Percentiles rank a stretch among this genome's conserved stretches.
Evolutionary conservation across 2,329 filamentous ascomycete species (phyloP).

Genomic region (Knufia fluminis): DNA sequence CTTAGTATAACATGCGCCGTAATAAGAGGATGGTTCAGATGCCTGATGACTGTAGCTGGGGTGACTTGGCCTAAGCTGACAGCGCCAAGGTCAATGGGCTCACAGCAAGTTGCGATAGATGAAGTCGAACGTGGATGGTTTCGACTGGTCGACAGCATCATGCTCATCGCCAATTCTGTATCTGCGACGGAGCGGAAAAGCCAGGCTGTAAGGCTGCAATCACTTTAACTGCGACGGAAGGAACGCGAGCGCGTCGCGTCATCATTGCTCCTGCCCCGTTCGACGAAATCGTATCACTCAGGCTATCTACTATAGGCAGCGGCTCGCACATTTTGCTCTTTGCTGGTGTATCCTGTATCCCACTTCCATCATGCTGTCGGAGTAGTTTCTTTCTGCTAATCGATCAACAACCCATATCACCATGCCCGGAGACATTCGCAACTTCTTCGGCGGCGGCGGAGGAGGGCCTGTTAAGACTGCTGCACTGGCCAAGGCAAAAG

Average conservation of each 20-base stretch:
- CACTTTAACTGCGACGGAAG: background rate
- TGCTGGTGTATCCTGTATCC: too few relatives aligned
- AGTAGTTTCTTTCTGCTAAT: background rate
- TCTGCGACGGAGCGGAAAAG: too few relatives aligned
- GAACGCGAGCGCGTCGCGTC: slow-evolving; percentile 6
- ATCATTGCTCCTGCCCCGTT: background rate
- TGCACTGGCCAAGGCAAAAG: slow-evolving; percentile 24
- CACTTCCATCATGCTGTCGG: background rate
- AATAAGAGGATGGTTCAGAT: background rate
- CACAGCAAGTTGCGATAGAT: background rate
- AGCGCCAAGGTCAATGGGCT: background rate
- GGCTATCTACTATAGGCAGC: background rate
- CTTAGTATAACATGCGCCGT: background rate
- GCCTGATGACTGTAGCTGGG: background rate
- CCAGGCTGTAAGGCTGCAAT: background rate
- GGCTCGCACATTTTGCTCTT: too few relatives aligned
- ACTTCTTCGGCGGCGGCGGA: slow-evolving; percentile 76
- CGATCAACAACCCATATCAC: slow-evolving; percentile 4
- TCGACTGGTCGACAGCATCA: background rate
- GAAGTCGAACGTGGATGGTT: background rate
- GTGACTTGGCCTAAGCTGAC: background rate
- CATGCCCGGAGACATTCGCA: slow-evolving; percentile 82
- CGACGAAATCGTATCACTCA: background rate
- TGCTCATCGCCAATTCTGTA: too few relatives aligned
- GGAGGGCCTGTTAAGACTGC: slow-evolving; percentile 32